Conservation (phyloP, 768 basidiomycete species). For the Crassisporium funariophilum region DNA sequence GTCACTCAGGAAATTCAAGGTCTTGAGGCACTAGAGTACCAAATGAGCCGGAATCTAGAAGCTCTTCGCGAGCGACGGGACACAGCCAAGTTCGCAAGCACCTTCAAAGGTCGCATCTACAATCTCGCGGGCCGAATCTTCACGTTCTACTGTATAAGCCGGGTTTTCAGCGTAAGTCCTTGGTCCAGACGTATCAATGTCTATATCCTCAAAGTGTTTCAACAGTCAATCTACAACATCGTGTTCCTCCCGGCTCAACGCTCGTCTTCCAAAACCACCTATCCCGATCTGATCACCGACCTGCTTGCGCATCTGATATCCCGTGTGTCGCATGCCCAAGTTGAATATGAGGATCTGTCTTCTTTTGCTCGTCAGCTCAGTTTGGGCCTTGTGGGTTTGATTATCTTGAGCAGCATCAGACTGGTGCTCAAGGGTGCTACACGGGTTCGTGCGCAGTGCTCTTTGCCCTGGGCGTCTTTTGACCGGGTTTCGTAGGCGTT, state of each 20-base stretch:
- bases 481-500: conserved; percentile 42
- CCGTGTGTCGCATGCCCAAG: conserved; percentile 16
- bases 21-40: conserved; percentile 64
- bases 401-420: conserved; percentile 74
- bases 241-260: conserved; percentile 41
- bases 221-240: conserved; percentile 52
- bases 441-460: conserved; percentile 38
- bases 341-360: conserved; percentile 37
- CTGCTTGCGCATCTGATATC: conserved; percentile 36
- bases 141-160: conserved; percentile 66
- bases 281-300: conserved; percentile 44
- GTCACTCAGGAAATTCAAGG: conserved; percentile 62
- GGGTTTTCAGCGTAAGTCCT: conserved; percentile 59
- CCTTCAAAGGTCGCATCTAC: conserved; percentile 55
- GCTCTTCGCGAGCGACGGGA: conserved; percentile 50
- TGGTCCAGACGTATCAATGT: too few relatives aligned
- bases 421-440: conserved; percentile 71
- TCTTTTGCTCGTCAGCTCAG: conserved; percentile 54
- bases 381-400: conserved; percentile 70
- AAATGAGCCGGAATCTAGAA: conserved; percentile 63
- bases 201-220: too few relatives aligned
- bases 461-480: neutral
- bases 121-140: conserved; percentile 53
- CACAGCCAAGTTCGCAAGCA: conserved; percentile 49
- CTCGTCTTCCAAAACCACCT: conserved; percentile 34